Base-by-base conservation (phyloP, 1,284 basidiomycete species). In the Exobasidium cylindrosporum region DNA sequence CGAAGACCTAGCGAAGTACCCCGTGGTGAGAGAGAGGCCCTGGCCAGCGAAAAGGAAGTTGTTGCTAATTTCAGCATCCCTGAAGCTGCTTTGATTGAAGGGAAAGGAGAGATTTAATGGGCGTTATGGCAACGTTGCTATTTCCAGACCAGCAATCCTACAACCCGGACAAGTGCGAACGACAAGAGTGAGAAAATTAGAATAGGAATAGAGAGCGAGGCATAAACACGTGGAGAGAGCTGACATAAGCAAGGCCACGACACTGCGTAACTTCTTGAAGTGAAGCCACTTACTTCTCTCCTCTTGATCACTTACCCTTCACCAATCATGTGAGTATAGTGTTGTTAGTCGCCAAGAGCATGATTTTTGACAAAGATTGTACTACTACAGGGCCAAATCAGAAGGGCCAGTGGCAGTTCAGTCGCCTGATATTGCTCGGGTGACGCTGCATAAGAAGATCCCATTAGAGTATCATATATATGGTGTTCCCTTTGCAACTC, bases 381-480 rank as follows among this genome's bases (percentile, higher is more conserved):
- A 7, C 35, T 40, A 17, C 17, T 40, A 40, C 35, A 40, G 35
- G 17, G 35, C 35, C 35, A 40, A 40, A 17, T 10, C 17, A 17
- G 35, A 40, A 40, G 35, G 47, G 47, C 26, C 47, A 24, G 26
- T 50, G n/a, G 46, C 84, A 58, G 86, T 96, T 71, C 82, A 87
- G 66, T 94, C 91, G n/a, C 83, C 86, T 60, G 94, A 97, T 82
- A 93, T 97, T 63, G 86, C 87, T 56, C 83, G 85, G 56, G 87
- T 92, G 64, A 88, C 87, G 68, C 83, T 97, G 61, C 91, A 93
- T 80, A 85, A 87, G 70, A 85, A 87, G 61, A 85, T 93, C 53
- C 91, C 92, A 4, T 84, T 88, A 82, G 86, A 87, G 72, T 84
- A 84, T 24, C 88, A 94, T 76, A 79, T 96, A 62, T 98, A 98